Evolutionary conservation across 345 rosid genomes (phyloP).

Genomic region (Salix exigua): DNA sequence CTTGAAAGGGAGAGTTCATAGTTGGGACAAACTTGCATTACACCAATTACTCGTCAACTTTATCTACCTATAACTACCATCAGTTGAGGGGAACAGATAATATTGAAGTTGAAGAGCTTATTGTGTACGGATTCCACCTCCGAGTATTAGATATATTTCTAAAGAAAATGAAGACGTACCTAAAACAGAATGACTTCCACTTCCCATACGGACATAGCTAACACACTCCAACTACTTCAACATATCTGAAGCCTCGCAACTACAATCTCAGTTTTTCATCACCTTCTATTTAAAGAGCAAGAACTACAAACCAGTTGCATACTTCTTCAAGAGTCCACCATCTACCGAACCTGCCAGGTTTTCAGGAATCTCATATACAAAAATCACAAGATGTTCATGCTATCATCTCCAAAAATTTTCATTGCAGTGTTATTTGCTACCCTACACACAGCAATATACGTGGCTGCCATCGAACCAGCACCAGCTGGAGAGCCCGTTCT

Average conservation of each 20-base stretch:
- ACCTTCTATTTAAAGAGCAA: constrained; percentile 40
- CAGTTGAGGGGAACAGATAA: background rate
- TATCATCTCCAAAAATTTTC: constrained; percentile 27
- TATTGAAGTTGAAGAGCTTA: no score
- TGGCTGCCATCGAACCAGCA: constrained; percentile 41
- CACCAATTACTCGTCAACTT: background rate
- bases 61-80: background rate
- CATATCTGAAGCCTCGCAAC: constrained; percentile 26
- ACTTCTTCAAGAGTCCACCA: constrained; percentile 21
- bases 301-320: constrained; percentile 15
- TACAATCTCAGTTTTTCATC: constrained; percentile 22
- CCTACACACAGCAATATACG: constrained; percentile 15
- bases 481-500: constrained; percentile 44
- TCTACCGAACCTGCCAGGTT: background rate
- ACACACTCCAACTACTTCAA: constrained; percentile 45
- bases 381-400: constrained; percentile 41
- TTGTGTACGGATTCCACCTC: background rate
- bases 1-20: background rate
- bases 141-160: background rate
- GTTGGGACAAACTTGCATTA: background rate
- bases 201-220: background rate
- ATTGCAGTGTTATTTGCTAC: constrained; percentile 26
- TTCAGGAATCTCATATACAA: background rate
- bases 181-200: constrained; percentile 15
- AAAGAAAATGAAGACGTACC: constrained; percentile 7